Base-by-base conservation (phyloP, 176 grass and related monocot genomes). In the Areca catechu region DNA sequence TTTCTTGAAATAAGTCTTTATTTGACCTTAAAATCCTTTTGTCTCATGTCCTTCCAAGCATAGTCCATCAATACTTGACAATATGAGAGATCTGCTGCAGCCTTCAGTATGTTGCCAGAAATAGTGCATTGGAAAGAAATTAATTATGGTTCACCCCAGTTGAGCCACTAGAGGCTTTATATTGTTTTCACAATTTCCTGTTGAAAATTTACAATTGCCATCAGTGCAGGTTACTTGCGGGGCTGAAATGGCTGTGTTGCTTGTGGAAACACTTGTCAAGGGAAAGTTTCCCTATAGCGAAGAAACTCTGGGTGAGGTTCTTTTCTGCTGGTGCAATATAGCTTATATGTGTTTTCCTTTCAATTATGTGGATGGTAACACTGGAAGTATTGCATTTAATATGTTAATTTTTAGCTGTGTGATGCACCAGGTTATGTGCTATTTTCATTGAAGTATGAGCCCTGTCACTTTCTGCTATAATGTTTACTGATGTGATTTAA, bases 141-240 rank as follows among this genome's bases (percentile, higher is more conserved):
- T 3, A 43, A 43, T 43, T 43, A 43, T 43, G 34, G 10, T 12
- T 43, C 34, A 43, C 1, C 34, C 64, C 48, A 54, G 4, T 18
- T 68, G 18, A 2, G 55, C 65, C 22, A 20, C 19, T 54, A 9
- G 2, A 12, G 5, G 17, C 53, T 19, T 10, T 20, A 9, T 54
- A 4, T 60, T 56, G 16, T 69, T 57, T 75, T 62, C 20, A 61
- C 23, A 74, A 50, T 4, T 43, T 53, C 24, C 15, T 62, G 20
- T 63, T 19, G 5, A 47, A 19, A 43, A 43, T 43, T 43, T 54
- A 20, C 34, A 49, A 15, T 57, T 67, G 34, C 34, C 34, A 71
- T n/a, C 50, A 77, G 67, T 85, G 72, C 72, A 97, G 93, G 76
- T 97, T 29, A 97, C 81, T 43, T 88, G 93, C 24, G 87, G 87